phyloP scores from a whole-genome alignment of 2,329 filamentous ascomycete species.

The Spiromastix sp. region DNA sequence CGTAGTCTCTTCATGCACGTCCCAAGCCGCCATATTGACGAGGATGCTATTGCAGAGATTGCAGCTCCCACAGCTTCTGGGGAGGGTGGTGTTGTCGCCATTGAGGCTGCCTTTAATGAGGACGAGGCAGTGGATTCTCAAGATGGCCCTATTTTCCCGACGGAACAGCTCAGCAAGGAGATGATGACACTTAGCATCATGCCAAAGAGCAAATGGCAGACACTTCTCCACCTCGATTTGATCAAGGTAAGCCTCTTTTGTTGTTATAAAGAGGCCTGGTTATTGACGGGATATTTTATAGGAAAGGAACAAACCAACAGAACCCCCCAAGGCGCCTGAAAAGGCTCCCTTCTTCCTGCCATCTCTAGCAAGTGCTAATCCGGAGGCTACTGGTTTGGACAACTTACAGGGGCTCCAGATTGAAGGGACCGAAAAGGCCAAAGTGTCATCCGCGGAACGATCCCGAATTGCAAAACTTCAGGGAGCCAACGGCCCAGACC shows the following conservation, averaged over 20 bases:
- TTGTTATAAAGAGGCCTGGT: slow-evolving; percentile 8
- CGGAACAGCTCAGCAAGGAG: slow-evolving; percentile 71
- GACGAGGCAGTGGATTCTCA: slow-evolving; percentile 36
- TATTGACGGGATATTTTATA: slow-evolving; percentile 27
- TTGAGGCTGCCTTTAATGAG: slow-evolving; percentile 65
- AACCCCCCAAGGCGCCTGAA: slow-evolving; percentile 82
- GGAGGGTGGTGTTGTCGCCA: slow-evolving; percentile 63
- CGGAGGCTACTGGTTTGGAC: slow-evolving; percentile 15
- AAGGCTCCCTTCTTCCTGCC: slow-evolving; percentile 95
- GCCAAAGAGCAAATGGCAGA: slow-evolving; percentile 89
- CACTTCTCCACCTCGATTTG: slow-evolving; percentile 78
- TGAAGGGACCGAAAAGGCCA: slow-evolving; percentile 16
- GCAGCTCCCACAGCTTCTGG: slow-evolving; percentile 66
- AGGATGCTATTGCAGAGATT: slow-evolving; percentile 58
- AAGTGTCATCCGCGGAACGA: slow-evolving; percentile 36
- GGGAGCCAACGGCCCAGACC: slow-evolving; percentile 28
- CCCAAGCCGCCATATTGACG: slow-evolving; percentile 72
- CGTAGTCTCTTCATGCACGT: slow-evolving; percentile 82
- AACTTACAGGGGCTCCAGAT: slow-evolving; percentile 20
- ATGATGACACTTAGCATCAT: slow-evolving; percentile 85
- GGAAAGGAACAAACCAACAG: slow-evolving; percentile 86
- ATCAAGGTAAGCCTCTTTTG: slow-evolving; percentile 46
- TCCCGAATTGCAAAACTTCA: slow-evolving; percentile 63
- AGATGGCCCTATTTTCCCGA: slow-evolving; percentile 41
- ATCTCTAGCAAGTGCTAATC: slow-evolving; percentile 18